Evolutionary conservation across 2,329 filamentous ascomycete genomes (phyloP), one percentile per base, ranked within the genome.

Genomic region (Chaetomium sp.): DNA sequence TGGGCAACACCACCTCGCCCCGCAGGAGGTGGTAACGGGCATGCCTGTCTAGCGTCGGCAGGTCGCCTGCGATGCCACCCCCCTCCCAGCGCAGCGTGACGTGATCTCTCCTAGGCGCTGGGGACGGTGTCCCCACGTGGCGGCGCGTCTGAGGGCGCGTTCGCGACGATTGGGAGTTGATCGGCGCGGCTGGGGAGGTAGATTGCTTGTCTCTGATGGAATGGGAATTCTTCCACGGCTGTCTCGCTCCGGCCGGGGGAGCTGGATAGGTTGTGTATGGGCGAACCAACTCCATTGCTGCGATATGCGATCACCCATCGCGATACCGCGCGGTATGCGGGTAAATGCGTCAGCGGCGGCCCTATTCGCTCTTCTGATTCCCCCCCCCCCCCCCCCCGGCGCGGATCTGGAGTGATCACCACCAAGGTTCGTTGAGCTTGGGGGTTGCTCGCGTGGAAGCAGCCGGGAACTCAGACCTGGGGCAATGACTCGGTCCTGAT

Each of bases 41-140:
- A 33, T 31, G 16, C 9, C 42, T 29, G 27, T 25, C 7, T n/a
- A n/a, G 16, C 13, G 50, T 35, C 50, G 50, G 59, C n/a, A 49
- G 59, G 59, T 45, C 35, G n/a, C 21, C 59, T 62, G 59, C 51
- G 51, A 56, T 62, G 35, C 49, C 42, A 62, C 59, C 51, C 25
- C 59, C 19, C 59, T 10, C 50, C n/a, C 7, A 42, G 16, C 6
- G 38, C 38, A 25, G 25, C 21, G 25, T 31, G 27, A 53, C 50
- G 50, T 8, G 23, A n/a, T 31, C 25, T 27, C 23, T 25, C 49
- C 21, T 12, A 27, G 12, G 10, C 21, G 49, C 49, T 23, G 19
- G 3, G 4, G 38, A 42, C 16, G 19, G 16, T 35, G 33, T 35
- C 1, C 10, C 10, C 12, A 10, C 33, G 33, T 29, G 27, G 27